Base-by-base conservation (phyloP, 495 filamentous ascomycete genomes). In the Penicillium coprophilum region DNA sequence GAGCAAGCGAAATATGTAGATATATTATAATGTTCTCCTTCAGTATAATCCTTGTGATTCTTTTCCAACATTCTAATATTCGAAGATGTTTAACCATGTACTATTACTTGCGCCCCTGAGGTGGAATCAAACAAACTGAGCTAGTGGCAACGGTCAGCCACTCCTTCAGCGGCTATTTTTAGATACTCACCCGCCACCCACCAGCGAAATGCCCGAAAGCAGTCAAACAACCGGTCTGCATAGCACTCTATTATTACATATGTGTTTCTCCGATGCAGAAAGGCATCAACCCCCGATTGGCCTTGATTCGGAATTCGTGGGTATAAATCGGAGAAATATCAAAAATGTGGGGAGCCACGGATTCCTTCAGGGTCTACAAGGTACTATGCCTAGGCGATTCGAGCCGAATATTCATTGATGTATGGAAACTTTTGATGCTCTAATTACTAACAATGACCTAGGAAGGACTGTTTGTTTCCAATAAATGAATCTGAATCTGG, bases 261-360 rank as follows among this genome's bases (percentile, higher is more conserved):
- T 36, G 13, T 28, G 47, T 50, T 39, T 39, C 47, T 17, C 32
- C 47, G 47, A 6, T 39, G 15, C 19, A 50, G 20, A 24, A 39
- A 15, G 31, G 19, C 12, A 9, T 50, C 21, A 27, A 3, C 3
- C 19, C 15, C 10, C 21, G 24, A 53, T 53, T 53, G 50, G 50
- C 30, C 24, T 53, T 41, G 50, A 53, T 31, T 43, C 39, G 34
- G 34, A 52, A 7, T 9, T 13, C 15, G 5, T 53, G 50, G 32
- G 6, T 43, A 24, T 24, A 52, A 28, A n/a, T 53, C 50, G 50
- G 50, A 53, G 50, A 53, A 53, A 53, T 24, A 53, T 30, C 4
- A 13, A 31, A 47, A 31, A 23, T 50, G 32, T 50, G 31, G 50
- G 7, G 24, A 27, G 24, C 24, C 24, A 27, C 7, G 24, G 7